Percentiles rank a stretch among this genome's conserved stretches.
phyloP scores from a whole-genome alignment of 805 yeast genomes.

The Ogataea chonburiensis region DNA sequence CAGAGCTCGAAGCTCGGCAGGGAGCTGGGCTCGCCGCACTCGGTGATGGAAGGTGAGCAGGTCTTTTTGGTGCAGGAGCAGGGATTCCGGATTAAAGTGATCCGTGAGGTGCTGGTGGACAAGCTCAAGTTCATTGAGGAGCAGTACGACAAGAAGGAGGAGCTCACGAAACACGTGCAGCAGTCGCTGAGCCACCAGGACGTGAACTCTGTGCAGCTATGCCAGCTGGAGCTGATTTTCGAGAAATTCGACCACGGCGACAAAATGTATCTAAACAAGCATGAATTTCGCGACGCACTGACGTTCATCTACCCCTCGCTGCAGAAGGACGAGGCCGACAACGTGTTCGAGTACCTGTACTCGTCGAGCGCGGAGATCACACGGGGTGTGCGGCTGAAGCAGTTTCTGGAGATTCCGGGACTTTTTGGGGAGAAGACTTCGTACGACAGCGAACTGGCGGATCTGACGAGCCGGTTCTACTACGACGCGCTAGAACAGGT shows the following conservation, averaged over 20 bases:
- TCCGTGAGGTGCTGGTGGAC: conserved; percentile 38
- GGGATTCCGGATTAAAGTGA: conserved; percentile 36
- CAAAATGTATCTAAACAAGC: conserved; percentile 38
- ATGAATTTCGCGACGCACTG: conserved; percentile 44
- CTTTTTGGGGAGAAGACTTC: conserved; percentile 21
- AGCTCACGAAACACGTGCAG: conserved; percentile 21
- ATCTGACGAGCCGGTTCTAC: conserved; percentile 40
- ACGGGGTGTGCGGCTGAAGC: conserved; percentile 29
- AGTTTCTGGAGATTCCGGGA: conserved; percentile 27
- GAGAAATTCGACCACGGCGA: conserved; percentile 38
- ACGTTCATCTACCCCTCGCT: conserved; percentile 41
- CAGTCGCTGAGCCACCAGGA: conserved; percentile 7
- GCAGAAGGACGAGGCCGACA: conserved; percentile 35
- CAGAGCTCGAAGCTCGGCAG: conserved; percentile 16
- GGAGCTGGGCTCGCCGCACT: conserved; percentile 1
- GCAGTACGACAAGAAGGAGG: conserved; percentile 33
- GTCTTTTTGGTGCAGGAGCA: conserved; percentile 34
- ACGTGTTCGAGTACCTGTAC: conserved; percentile 37
- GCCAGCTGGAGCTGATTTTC: conserved; percentile 45
- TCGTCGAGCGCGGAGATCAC: conserved; percentile 21
- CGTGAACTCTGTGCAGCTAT: conserved; percentile 23
- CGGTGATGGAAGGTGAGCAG: conserved; percentile 10
- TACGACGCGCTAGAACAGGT: conserved; percentile 40
- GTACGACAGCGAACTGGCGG: conserved; percentile 37
- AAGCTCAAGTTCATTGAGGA: conserved; percentile 42